Evolutionary conservation across 2,329 filamentous ascomycete species (phyloP), one percentile per base, ranked within the genome.

Genomic region (Curvularia hawaiiensis): DNA sequence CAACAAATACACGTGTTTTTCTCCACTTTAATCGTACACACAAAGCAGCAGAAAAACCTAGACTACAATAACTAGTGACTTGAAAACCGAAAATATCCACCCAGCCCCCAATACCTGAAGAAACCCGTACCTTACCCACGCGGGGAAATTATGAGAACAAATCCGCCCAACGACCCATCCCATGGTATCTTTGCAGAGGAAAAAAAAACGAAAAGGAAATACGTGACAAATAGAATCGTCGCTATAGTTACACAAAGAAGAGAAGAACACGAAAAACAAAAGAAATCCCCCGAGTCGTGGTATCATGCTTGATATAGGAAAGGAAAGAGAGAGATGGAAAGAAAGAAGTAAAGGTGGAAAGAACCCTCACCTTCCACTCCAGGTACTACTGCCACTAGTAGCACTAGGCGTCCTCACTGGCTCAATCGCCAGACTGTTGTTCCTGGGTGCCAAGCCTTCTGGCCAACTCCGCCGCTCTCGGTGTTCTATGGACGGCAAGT

Each of bases 391-490:
- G 16, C 51, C 58, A n/a, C 33, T 56, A 8, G 63, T 56, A 18
- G 60, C 55, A 30, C 59, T 48, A 10, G 33, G 51, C 11, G 58
- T 52, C 8, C 38, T 56, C 38, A 57, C 60, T 20, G 59, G 58
- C 52, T 64, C 61, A 50, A 62, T 63, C 8, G 56, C 50, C 62
- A 62, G 33, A 28, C 59, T 66, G 26, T 58, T 49, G 31, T 28
- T 57, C 43, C 53, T 52, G 14, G 64, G 62, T 10, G 66, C 65
- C 9, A 67, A 54, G 10, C 61, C 69, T 35, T 74, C 71, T 4
- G 72, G 65, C 69, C 69, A 74, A 58, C 69, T 73, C 4, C 66
- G 41, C 30, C 69, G 58, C 50, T 75, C 73, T 44, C 72, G 59
- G 47, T 75, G 72, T 54, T 75, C 73, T 3, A 71, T 53, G 6